Base-by-base conservation (phyloP, 148 eudicot genomes). In the Diospyros lotus region DNA sequence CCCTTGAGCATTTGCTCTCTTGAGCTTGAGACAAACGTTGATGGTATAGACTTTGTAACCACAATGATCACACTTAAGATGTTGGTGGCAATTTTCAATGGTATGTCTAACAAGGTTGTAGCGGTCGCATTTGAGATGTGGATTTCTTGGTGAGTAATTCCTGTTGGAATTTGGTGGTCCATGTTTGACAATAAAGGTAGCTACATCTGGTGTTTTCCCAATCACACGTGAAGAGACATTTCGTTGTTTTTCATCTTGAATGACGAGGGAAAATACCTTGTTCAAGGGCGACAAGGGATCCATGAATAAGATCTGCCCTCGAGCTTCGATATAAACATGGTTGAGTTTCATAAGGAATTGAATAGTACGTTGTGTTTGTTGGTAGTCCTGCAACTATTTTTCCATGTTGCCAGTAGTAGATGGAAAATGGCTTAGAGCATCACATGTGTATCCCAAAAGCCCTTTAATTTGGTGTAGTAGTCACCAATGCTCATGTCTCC, bases 401-500 rank as follows among this genome's bases (percentile, higher is more conserved):
- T 12, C 46, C 39, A 7, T 63, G 46, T 45, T 15, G 2, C 66
- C 39, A 63, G n/a, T 63, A 39, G 50, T 55, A 1, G 64, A 12
- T 71, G 74, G 64, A 18, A 58, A 14, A 56, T 28, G 10, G 58
- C 64, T 39, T 15, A 71, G 48, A 11, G 74, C 64, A 0, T 71
- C 64, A 3, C 64, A 3, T 40, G 40, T 39, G 12, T 39, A 17
- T 71, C 64, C 74, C 74, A 71, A 8, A 71, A 9, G 39, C 50
- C 64, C 52, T 71, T 56, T 42, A 58, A 51, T 28, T 71, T 71
- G 38, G 74, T 54, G 39, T 71, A 71, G n/a, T 71, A 71, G 15
- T 9, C 64, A 58, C 74, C 74, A 41, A 71, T 71, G 17, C 28
- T 71, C 74, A 71, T 71, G 64, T 39, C 17, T n/a, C n/a, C 64